phyloP scores from a whole-genome alignment of 805 yeast species.

The Cephaloascus albidus region DNA sequence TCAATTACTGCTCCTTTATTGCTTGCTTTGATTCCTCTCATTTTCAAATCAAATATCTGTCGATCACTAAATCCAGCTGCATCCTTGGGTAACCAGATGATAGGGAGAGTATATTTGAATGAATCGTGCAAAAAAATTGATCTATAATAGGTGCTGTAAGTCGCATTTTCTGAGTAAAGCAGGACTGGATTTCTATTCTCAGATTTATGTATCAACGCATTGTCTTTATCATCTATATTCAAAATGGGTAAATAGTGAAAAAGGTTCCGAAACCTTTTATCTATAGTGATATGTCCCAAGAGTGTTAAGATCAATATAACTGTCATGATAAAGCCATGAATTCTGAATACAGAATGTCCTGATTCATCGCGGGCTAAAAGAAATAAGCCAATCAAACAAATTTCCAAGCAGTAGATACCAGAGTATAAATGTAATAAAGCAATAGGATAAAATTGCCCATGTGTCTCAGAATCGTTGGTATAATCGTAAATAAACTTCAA shows the following conservation, averaged over 20 bases:
- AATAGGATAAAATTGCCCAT: constrained; percentile 62
- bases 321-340: constrained; percentile 45
- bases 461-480: constrained; percentile 48
- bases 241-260: constrained; percentile 20
- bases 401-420: constrained; percentile 76
- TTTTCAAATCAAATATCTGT: not conserved
- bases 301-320: constrained; percentile 43
- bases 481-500: constrained; percentile 46
- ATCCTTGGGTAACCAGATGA: constrained; percentile 25
- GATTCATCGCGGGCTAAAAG: constrained; percentile 46
- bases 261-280: constrained; percentile 24
- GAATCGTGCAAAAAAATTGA: constrained; percentile 24
- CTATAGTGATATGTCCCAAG: constrained; percentile 45
- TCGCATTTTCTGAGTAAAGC: not conserved
- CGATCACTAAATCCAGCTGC: not conserved
- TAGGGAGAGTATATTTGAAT: constrained; percentile 24
- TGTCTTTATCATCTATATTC: constrained; percentile 6
- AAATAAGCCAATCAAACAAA: constrained; percentile 70
- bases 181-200: not conserved
- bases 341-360: constrained; percentile 31
- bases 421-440: constrained; percentile 72
- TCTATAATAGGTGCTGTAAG: not conserved
- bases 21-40: not conserved
- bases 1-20: not conserved
- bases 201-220: not conserved